Conservation (phyloP, 352 stramenopile genomes). For the Phytophthora brassicae region DNA sequence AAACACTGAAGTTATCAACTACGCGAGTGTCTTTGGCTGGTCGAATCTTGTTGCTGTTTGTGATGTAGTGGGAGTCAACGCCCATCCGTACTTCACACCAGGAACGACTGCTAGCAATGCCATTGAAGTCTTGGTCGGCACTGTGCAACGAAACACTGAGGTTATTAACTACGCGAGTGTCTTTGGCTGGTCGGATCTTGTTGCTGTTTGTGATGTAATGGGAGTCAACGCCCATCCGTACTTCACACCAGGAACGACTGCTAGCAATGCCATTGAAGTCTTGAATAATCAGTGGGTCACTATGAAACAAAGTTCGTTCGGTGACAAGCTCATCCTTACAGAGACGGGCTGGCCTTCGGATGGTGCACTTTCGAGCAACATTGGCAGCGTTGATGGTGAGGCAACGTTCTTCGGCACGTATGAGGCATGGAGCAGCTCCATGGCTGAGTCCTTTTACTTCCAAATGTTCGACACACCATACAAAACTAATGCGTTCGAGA, state of each 20-base stretch:
- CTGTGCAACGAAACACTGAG: constrained; percentile 65
- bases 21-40: constrained; percentile 26
- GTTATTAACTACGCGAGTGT: constrained; percentile 36
- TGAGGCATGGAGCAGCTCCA: constrained; percentile 48
- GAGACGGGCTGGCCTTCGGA: constrained; percentile 55
- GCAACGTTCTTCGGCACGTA: constrained; percentile 51
- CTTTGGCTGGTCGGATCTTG: constrained; percentile 33
- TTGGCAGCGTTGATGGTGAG: constrained; percentile 21
- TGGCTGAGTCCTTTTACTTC: constrained; percentile 62
- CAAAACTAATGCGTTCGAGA: constrained; percentile 43
- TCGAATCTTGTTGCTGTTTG: constrained; percentile 31
- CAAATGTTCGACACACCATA: constrained; percentile 67
- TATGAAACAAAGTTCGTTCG: constrained; percentile 38
- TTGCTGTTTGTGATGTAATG: constrained; percentile 42
- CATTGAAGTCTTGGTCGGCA: constrained; percentile 44
- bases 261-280: constrained; percentile 38
- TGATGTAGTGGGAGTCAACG: constrained; percentile 58
- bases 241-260: constrained; percentile 34
- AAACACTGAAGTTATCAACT: constrained; percentile 55
- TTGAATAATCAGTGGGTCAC: constrained; percentile 40
- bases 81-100: constrained; percentile 51
- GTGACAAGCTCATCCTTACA: constrained; percentile 49
- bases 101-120: constrained; percentile 25
- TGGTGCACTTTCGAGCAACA: constrained; percentile 29
- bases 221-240: constrained; percentile 62